These are phyloP conservation scores for Parafenestella ontariensis DNA, from an alignment of 2,329 filamentous ascomycete species.

Conservation along the genomic window DNA sequence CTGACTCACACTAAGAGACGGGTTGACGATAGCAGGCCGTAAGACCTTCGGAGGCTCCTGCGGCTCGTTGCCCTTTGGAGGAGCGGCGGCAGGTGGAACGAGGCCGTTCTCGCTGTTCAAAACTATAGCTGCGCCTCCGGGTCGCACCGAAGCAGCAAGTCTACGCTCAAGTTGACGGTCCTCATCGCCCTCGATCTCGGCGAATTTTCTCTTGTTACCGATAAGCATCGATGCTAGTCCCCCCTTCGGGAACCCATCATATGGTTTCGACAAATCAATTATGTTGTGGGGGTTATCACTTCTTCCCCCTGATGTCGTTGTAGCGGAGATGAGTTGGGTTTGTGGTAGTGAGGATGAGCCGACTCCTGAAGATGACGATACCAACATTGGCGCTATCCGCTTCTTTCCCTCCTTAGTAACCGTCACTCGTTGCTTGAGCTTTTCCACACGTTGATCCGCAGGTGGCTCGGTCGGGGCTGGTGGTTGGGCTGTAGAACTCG, in stretches of 20 bases:
- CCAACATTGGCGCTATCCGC: slow-evolving; percentile 86
- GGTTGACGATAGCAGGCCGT: slow-evolving; percentile 84
- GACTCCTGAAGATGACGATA: slow-evolving; percentile 82
- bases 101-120: slow-evolving; percentile 79
- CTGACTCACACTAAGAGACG: slow-evolving; percentile 80
- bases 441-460: slow-evolving; percentile 66
- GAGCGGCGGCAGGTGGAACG: slow-evolving; percentile 72
- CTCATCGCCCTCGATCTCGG: slow-evolving; percentile 76
- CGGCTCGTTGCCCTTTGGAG: slow-evolving; percentile 43
- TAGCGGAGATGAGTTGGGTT: slow-evolving; percentile 82
- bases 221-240: slow-evolving; percentile 85
- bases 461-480: slow-evolving; percentile 34
- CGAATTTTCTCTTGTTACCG: slow-evolving; percentile 89
- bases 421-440: slow-evolving; percentile 88
- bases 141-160: slow-evolving; percentile 64
- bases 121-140: slow-evolving; percentile 76
- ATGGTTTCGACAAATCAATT: slow-evolving; percentile 90
- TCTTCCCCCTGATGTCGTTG: slow-evolving; percentile 65
- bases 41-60: slow-evolving; percentile 77
- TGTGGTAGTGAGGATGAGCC: slow-evolving; percentile 89
- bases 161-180: slow-evolving; percentile 68
- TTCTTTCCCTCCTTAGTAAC: slow-evolving; percentile 98
- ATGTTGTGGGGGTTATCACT: slow-evolving; percentile 80
- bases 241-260: slow-evolving; percentile 89
- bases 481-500: slow-evolving; percentile 48